Percentiles rank a stretch among this genome's conserved stretches.
These are phyloP conservation scores for Dioszegia aurantiaca DNA, from an alignment of 768 basidiomycete genomes.

Conservation along the genomic window DNA sequence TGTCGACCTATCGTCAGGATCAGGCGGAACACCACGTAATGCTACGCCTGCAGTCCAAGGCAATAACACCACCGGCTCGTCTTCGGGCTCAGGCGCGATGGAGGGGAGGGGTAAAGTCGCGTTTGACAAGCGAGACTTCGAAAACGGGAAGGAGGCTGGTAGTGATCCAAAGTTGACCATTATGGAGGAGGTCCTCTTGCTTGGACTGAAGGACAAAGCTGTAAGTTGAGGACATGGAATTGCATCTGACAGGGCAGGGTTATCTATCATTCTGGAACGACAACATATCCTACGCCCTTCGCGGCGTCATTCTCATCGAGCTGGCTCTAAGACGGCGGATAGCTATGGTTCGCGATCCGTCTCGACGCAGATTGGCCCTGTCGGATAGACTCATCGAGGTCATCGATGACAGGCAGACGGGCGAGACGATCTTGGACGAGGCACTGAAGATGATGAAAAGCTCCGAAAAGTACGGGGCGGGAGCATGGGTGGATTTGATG, in stretches of 20 bases:
- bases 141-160: constrained; percentile 56
- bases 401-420: constrained; percentile 85
- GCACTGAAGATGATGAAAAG: constrained; percentile 90
- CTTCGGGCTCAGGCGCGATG: constrained; percentile 59
- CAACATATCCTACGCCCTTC: constrained; percentile 96
- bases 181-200: constrained; percentile 91
- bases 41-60: background rate
- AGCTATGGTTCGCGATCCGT: constrained; percentile 80
- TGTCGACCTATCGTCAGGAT: background rate
- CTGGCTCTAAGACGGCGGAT: constrained; percentile 92
- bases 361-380: constrained; percentile 68
- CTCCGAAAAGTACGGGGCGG: constrained; percentile 73
- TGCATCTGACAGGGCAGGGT: constrained; percentile 57
- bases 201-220: constrained; percentile 96
- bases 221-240: constrained; percentile 58
- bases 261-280: constrained; percentile 99
- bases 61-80: constrained; percentile 47
- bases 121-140: constrained; percentile 85
- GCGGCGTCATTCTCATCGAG: constrained; percentile 97
- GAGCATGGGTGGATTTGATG: constrained; percentile 91
- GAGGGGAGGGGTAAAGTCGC: constrained; percentile 85
- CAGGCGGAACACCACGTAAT: background rate
- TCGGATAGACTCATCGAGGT: constrained; percentile 85
- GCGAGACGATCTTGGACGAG: constrained; percentile 94
- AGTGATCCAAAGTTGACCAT: constrained; percentile 82